Evolutionary conservation across 805 yeast genomes (phyloP).

Genomic region (Hermanozyma aechmeae): DNA sequence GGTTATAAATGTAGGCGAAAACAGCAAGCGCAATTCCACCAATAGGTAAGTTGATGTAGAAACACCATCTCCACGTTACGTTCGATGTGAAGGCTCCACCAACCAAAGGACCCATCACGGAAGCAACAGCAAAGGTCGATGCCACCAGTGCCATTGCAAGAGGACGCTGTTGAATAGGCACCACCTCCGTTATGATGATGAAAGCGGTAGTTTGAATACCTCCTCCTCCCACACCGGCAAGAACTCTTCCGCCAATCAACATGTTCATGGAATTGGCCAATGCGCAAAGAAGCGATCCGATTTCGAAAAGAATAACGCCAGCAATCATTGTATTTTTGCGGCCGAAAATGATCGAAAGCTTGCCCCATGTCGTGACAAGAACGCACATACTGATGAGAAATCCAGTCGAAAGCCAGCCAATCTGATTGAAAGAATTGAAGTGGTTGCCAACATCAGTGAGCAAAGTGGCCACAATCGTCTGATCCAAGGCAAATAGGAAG

Average conservation of each 20-base stretch:
- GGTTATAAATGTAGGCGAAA: constrained; percentile 12
- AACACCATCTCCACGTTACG: constrained; percentile 20
- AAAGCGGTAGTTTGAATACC: constrained; percentile 51
- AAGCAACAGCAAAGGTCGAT: constrained; percentile 13
- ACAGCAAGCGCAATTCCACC: constrained; percentile 13
- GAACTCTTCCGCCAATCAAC: constrained; percentile 62
- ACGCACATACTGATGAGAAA: constrained; percentile 46
- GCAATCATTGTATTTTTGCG: constrained; percentile 40
- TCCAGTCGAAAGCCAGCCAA: constrained; percentile 54
- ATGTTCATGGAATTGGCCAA: constrained; percentile 44
- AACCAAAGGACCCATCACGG: constrained; percentile 16
- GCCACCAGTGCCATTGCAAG: constrained; percentile 13
- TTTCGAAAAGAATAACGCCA: constrained; percentile 46
- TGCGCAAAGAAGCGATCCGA: constrained; percentile 56
- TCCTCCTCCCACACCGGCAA: constrained; percentile 67
- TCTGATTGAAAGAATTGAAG: constrained; percentile 39
- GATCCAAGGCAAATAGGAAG: constrained; percentile 43
- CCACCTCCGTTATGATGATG: constrained; percentile 48
- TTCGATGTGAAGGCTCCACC: constrained; percentile 18
- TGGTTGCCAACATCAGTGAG: constrained; percentile 40
- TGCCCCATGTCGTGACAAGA: constrained; percentile 50
- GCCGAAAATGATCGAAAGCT: constrained; percentile 47
- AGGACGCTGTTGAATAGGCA: constrained; percentile 16
- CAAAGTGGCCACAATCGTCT: constrained; percentile 47
- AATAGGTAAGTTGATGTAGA: constrained; percentile 17